A percentile compares a stretch with the other conserved stretches of the same genome.
phyloP scores from a whole-genome alignment of 2,329 filamentous ascomycete species.

The Scedosporium aurantiacum region DNA sequence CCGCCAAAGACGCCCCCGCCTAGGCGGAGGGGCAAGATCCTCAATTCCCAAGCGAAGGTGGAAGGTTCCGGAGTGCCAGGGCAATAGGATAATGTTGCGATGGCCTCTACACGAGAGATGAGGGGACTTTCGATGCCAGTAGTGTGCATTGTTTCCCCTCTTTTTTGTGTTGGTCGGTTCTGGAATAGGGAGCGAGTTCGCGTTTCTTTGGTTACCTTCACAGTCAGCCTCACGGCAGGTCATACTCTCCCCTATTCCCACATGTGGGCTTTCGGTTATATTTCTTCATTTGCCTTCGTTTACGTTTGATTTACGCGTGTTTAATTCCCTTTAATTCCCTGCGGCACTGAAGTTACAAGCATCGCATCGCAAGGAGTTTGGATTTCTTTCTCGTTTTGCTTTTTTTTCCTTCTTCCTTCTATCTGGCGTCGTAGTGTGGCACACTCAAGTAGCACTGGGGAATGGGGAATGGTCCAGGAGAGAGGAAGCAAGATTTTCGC shows the following conservation, averaged over 20 bases:
- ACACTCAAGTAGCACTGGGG: too few species aligned
- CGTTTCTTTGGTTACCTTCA: neutral
- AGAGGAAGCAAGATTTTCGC: too few species aligned
- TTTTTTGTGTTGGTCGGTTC: neutral
- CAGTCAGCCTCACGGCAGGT: too few species aligned
- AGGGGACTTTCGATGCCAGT: neutral
- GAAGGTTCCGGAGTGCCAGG: slow-evolving; percentile 3
- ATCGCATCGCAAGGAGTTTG: neutral
- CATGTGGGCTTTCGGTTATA: too few species aligned
- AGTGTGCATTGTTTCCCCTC: too few species aligned
- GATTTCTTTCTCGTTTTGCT: neutral
- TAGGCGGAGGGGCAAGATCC: slow-evolving; percentile 27
- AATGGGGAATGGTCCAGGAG: too few species aligned
- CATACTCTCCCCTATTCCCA: too few species aligned
- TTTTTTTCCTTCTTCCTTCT: neutral
- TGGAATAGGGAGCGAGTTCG: neutral
- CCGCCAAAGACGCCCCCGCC: slow-evolving; percentile 36
- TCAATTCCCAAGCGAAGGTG: neutral
- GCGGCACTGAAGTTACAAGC: neutral
- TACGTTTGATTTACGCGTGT: too few species aligned
- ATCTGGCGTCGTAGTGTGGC: neutral
- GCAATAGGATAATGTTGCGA: neutral
- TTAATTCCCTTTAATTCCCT: neutral
- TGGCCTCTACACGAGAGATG: neutral
- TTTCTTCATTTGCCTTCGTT: too few species aligned